phyloP scores from a whole-genome alignment of 108 stramenopile species.

The Asterionellopsis glacialis region DNA sequence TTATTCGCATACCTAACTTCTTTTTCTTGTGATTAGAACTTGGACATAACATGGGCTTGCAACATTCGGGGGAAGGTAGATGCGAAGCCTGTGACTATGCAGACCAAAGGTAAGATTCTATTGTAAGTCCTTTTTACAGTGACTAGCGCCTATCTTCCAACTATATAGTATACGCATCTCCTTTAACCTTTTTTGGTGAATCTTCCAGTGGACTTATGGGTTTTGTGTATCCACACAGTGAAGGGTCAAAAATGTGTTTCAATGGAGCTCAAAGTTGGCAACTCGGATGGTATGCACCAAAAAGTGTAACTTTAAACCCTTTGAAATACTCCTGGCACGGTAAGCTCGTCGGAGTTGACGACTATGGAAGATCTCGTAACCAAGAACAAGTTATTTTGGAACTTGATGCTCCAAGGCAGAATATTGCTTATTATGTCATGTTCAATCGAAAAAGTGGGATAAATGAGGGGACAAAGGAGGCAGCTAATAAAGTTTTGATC shows the following conservation, averaged over 20 bases:
- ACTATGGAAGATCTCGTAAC: no score
- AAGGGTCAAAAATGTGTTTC: conserved; percentile 41
- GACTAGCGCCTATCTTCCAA: no score
- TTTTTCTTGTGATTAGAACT: conserved; percentile 17
- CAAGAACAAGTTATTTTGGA: neutral
- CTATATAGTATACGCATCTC: no score
- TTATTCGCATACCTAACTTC: no score
- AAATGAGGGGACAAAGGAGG: conserved; percentile 19
- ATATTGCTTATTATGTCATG: conserved; percentile 23
- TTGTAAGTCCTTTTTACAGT: no score
- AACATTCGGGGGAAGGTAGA: conserved; percentile 37
- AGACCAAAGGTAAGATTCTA: conserved; percentile 14
- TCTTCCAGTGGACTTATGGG: conserved; percentile 22
- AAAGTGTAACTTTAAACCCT: conserved; percentile 7
- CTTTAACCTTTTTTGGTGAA: no score
- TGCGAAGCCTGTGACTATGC: conserved; percentile 44
- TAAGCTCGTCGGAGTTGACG: neutral
- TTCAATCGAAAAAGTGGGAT: conserved; percentile 26
- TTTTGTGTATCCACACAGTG: conserved; percentile 27
- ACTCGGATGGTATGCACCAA: conserved; percentile 48
- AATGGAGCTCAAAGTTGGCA: conserved; percentile 60
- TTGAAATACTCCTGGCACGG: neutral
- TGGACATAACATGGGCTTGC: conserved; percentile 56
- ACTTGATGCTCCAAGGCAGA: neutral
- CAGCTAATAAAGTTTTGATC: conserved; percentile 9